Conservation (phyloP, 164 flowering plant species). For the Berberis thunbergii region DNA sequence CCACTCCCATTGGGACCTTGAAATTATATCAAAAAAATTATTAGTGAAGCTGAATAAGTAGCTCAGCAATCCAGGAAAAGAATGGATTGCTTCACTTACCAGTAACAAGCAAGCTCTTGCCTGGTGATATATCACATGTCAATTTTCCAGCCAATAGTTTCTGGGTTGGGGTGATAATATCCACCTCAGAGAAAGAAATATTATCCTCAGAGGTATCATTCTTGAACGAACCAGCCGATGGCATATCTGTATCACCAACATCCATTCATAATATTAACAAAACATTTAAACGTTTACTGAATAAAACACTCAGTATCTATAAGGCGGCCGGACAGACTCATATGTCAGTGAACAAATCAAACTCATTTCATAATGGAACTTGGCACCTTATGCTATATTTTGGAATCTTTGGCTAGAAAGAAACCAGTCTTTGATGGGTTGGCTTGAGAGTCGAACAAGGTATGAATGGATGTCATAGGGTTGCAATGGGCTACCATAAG, state of each 20-base stretch:
- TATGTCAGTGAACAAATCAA: no score
- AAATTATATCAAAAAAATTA: slow-evolving; percentile 12
- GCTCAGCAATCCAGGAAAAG: background rate
- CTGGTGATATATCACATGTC: slow-evolving; percentile 62
- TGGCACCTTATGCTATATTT: no score
- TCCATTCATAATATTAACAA: no score
- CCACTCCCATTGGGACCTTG: slow-evolving; percentile 99
- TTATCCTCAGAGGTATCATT: slow-evolving; percentile 30
- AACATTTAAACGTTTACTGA: no score
- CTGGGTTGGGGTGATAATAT: slow-evolving; percentile 82
- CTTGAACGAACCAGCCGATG: slow-evolving; percentile 13
- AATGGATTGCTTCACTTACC: slow-evolving; percentile 41
- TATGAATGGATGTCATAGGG: no score
- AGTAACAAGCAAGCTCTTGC: slow-evolving; percentile 87
- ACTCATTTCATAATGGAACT: no score
- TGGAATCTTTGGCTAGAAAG: no score
- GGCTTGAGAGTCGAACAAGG: no score
- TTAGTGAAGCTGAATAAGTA: slow-evolving; percentile 5
- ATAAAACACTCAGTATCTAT: no score
- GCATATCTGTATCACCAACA: slow-evolving; percentile 24
- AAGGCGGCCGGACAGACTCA: no score
- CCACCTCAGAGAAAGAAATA: slow-evolving; percentile 75
- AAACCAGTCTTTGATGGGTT: no score
- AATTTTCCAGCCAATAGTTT: slow-evolving; percentile 75
- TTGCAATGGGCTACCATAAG: no score